Evolutionary conservation across 23 red algal species (phyloP).

Genomic region (Gracilaria vermiculophylla): DNA sequence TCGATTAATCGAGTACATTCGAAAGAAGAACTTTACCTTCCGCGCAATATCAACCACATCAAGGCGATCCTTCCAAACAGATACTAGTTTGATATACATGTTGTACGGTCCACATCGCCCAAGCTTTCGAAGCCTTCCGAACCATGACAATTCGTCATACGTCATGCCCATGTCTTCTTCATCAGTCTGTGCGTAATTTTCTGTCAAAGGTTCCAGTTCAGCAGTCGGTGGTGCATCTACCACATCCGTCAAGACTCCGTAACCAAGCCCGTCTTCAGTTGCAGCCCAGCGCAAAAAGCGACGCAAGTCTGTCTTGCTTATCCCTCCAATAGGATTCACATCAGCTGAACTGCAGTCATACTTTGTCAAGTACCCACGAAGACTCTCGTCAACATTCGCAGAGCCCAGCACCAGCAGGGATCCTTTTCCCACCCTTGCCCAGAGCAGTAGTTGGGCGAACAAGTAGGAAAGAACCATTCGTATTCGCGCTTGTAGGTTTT

Average conservation of each 20-base stretch:
- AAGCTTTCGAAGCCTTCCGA: conserved; percentile 89
- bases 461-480: conserved; percentile 95
- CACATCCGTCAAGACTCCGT: conserved; percentile 63
- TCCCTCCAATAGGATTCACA: conserved; percentile 98
- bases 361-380: conserved; percentile 98
- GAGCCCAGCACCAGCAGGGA: conserved; percentile 92
- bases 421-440: conserved; percentile 63
- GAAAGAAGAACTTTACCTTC: conserved; percentile 97
- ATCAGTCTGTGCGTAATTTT: conserved; percentile 87
- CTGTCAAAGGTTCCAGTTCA: conserved; percentile 91
- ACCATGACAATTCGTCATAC: conserved; percentile 88
- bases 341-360: conserved; percentile 98
- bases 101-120: conserved; percentile 79
- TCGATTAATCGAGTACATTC: conserved; percentile 93
- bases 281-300: conserved; percentile 85
- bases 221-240: conserved; percentile 92
- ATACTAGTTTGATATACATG: conserved; percentile 75
- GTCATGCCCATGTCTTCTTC: conserved; percentile 99
- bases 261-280: conserved; percentile 70
- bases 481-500: conserved; percentile 91
- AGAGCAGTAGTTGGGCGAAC: conserved; percentile 88
- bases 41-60: conserved; percentile 47
- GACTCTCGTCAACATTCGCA: conserved; percentile 94
- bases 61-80: conserved; percentile 27
- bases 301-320: conserved; percentile 86